Evolutionary conservation across 2,329 filamentous ascomycete species (phyloP).

Genomic region (Cladosporium sp.): DNA sequence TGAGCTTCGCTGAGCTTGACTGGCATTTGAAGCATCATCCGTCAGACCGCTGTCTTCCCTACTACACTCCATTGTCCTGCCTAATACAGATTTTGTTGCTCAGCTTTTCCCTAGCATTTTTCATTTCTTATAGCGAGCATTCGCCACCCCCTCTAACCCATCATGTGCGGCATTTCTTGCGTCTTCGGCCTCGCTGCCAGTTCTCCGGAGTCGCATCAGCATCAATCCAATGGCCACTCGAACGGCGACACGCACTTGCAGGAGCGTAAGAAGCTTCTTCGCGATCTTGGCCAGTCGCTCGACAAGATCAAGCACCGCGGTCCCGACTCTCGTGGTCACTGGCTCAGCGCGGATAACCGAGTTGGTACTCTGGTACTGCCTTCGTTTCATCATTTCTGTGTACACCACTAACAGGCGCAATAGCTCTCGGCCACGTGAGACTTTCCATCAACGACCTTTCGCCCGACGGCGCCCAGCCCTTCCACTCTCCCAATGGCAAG

Average conservation of each 20-base stretch:
- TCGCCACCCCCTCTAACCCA: slow-evolving; percentile 1
- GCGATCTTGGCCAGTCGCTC: slow-evolving; percentile 38
- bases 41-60: not conserved
- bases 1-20: not conserved
- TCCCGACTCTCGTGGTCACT: slow-evolving; percentile 49
- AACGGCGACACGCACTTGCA: slow-evolving; percentile 26
- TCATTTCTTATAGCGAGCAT: not conserved
- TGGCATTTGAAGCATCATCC: not conserved
- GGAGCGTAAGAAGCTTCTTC: slow-evolving; percentile 25
- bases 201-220: slow-evolving; percentile 14
- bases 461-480: slow-evolving; percentile 51
- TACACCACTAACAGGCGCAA: not conserved
- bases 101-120: not conserved
- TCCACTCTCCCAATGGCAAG: slow-evolving; percentile 29
- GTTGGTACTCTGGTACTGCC: slow-evolving; percentile 41
- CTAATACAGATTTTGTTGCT: not conserved
- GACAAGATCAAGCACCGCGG: slow-evolving; percentile 49
- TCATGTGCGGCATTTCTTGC: slow-evolving; percentile 38
- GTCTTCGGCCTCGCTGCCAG: slow-evolving; percentile 28
- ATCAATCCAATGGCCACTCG: slow-evolving; percentile 22
- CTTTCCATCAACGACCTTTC: slow-evolving; percentile 57
- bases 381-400: not conserved
- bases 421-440: slow-evolving; percentile 53
- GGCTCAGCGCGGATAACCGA: slow-evolving; percentile 48
- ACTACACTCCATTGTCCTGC: not conserved